A percentile compares a stretch with the other conserved stretches of the same genome.
These are phyloP conservation scores for Conringia planisiliqua DNA, from an alignment of 345 rosid species.

Conservation along the genomic window DNA sequence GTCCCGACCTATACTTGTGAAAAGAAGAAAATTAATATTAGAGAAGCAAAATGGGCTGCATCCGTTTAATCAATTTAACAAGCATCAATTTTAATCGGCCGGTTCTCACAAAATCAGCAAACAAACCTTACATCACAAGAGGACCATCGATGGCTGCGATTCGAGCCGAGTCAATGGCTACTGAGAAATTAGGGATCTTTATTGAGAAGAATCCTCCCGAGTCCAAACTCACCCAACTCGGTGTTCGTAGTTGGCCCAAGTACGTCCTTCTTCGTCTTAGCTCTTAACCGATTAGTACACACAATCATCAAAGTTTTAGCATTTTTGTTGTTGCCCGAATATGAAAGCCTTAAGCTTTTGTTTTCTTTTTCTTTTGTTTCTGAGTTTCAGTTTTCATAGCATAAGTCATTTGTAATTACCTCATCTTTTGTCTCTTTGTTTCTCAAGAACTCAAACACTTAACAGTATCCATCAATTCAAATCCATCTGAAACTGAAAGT, in stretches of 20 bases:
- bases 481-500: too few relatives aligned
- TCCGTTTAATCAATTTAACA: constrained; percentile 6
- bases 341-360: background rate
- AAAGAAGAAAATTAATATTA: too few relatives aligned
- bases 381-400: too few relatives aligned
- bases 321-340: background rate
- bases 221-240: constrained; percentile 68
- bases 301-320: background rate
- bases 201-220: constrained; percentile 71
- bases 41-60: constrained; percentile 25
- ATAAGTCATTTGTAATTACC: too few relatives aligned
- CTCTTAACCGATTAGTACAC: background rate
- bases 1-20: too few relatives aligned
- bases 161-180: constrained; percentile 52
- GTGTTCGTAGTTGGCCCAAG: constrained; percentile 84
- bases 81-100: background rate
- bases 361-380: background rate
- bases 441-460: too few relatives aligned
- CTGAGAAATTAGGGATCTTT: constrained; percentile 67
- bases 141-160: constrained; percentile 19
- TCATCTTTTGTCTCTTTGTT: too few relatives aligned
- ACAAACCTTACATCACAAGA: constrained; percentile 15
- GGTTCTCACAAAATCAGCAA: background rate
- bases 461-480: too few relatives aligned
- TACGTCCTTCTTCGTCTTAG: constrained; percentile 22